Evolutionary conservation across 768 basidiomycete genomes (phyloP), one percentile per base, ranked within the genome.

Genomic region (Calvatia gigantea): DNA sequence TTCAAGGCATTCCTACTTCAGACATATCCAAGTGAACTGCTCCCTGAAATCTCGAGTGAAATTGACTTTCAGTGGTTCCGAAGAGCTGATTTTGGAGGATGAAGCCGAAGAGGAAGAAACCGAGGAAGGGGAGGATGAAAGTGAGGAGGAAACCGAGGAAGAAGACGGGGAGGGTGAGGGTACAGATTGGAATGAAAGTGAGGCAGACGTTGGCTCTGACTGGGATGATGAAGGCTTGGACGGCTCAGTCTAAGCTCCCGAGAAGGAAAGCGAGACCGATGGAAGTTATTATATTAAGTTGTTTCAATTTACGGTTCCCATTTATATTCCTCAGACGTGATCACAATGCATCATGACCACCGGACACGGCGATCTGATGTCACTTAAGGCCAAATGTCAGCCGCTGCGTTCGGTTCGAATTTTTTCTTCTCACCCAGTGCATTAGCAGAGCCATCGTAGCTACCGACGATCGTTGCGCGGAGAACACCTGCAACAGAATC

Each of bases 1-100:
- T 39, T 52, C 41, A 32, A 31, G 51, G 51, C 39, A 12, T 52
- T 52, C 25, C 21, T 33, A 15, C 35, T 35, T 54, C 42, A 43
- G 12, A 45, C 41, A 6, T 54, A 54, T 44, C 51, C 51, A 11
- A 21, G 32, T 9, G 42, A 44, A 11, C 25, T 44, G 19, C 37
- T 54, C 12, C 21, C 42, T 15, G 19, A 35, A 12, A 37, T 54
- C 12, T 37, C 32, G 14, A 33, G 31, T 43, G 51, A 43, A 9
- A 21, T 42, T 15, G 47, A 42, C 15, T 28, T 48, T 31, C 35
- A 47, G 3, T 43, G 19, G 14, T 47, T 11, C 54, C 38, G 19
- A 17, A 9, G 21, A 17, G 7, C 23, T 31, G 23, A 14, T 31
- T 29, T 39, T 38, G 35, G 27, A 19, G 14, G 53, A 35, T 27